These are phyloP conservation scores for Lentinula detonsa DNA, from an alignment of 768 basidiomycete species.

Conservation along the genomic window DNA sequence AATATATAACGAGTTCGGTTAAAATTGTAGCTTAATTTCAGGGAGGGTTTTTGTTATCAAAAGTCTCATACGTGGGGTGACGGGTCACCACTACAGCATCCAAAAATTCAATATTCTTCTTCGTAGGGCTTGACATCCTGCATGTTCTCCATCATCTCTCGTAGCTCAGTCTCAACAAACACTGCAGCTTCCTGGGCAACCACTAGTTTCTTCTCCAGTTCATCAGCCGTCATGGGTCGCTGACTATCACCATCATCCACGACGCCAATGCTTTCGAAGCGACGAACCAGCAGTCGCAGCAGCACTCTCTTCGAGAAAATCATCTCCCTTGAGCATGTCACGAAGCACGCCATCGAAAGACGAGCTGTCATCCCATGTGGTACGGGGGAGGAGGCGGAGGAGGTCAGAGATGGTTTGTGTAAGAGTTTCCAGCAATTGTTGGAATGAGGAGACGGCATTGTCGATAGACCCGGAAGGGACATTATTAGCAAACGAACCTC, in stretches of 20 bases:
- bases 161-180: conserved; percentile 69
- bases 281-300: conserved; percentile 31
- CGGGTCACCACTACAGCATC: too few relatives aligned
- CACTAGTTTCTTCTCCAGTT: conserved; percentile 68
- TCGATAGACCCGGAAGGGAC: conserved; percentile 88
- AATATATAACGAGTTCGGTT: too few relatives aligned
- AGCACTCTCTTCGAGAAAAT: conserved; percentile 67
- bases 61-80: too few relatives aligned
- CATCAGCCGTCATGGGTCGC: conserved; percentile 57
- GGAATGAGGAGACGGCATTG: conserved; percentile 85
- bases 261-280: conserved; percentile 64
- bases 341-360: conserved; percentile 82
- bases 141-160: conserved; percentile 68
- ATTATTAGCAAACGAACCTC: conserved; percentile 77
- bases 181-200: conserved; percentile 67
- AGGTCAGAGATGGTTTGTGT: conserved; percentile 89
- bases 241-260: conserved; percentile 40
- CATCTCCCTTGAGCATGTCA: conserved; percentile 86
- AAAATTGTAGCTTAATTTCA: too few relatives aligned
- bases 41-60: too few relatives aligned
- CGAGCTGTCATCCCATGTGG: conserved; percentile 87
- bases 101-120: conserved; percentile 15
- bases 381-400: conserved; percentile 77
- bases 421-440: conserved; percentile 80
- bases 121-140: conserved; percentile 46